Conservation (phyloP, 169 alveolate species). For the Cryptosporidium viatorum region DNA sequence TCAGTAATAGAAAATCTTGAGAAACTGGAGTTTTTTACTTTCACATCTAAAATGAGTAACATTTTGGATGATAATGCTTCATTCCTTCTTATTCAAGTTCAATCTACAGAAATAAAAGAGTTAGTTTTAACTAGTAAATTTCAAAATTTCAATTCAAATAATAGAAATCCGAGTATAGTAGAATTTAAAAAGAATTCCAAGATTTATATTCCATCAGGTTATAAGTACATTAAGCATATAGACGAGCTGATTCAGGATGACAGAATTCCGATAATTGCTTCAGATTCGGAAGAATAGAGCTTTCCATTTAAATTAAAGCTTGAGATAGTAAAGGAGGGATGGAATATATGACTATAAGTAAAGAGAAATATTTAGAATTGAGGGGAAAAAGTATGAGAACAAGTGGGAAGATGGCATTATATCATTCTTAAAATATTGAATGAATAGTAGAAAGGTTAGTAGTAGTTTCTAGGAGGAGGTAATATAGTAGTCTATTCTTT, state of each 20-base stretch:
- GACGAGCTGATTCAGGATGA: conserved; percentile 48
- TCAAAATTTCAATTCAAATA: not conserved
- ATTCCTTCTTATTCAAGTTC: conserved; percentile 34
- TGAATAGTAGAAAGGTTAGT: no score
- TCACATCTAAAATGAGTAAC: not conserved
- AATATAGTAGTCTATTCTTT: no score
- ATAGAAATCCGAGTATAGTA: not conserved
- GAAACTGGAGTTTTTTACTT: not conserved
- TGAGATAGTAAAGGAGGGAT: no score
- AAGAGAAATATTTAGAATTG: no score
- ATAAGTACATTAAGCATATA: conserved; percentile 24
- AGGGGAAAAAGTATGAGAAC: no score
- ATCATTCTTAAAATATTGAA: no score
- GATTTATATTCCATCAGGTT: conserved; percentile 14
- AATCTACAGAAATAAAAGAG: not conserved
- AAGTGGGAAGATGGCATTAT: no score
- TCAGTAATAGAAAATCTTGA: not conserved
- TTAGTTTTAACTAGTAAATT: not conserved
- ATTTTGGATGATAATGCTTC: not conserved
- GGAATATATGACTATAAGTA: no score
- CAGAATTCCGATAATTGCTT: conserved; percentile 14
- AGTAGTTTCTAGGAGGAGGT: no score
- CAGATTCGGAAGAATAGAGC: not conserved
- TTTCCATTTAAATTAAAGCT: not conserved
- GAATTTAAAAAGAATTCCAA: not conserved